These are phyloP conservation scores for Plasmodiophora brassicae DNA, from an alignment of 208 protist genomes.

Conservation along the genomic window DNA sequence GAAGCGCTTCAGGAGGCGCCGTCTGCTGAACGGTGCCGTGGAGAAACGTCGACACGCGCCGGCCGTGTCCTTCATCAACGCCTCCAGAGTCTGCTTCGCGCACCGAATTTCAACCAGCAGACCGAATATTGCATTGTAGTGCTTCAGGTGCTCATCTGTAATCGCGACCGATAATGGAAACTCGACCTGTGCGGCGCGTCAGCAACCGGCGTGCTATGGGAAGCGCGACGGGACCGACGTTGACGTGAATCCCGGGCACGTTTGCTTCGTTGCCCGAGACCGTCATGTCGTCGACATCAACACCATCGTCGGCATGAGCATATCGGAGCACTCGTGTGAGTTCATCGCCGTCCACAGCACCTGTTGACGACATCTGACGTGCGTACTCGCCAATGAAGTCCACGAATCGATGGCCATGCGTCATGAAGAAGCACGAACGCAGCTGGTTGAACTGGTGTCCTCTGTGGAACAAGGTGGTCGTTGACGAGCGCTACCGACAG, in stretches of 20 bases:
- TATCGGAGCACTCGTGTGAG: not conserved
- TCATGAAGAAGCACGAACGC: not conserved
- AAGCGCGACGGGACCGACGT: not conserved
- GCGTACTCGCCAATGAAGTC: not conserved
- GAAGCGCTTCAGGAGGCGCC: not conserved
- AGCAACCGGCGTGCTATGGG: too few species aligned
- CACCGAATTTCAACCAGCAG: not conserved
- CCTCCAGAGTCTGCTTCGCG: not conserved
- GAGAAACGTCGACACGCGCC: too few species aligned
- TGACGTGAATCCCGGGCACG: not conserved
- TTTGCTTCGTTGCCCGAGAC: not conserved
- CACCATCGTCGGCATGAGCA: not conserved
- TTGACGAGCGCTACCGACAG: too few species aligned
- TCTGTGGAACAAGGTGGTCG: too few species aligned
- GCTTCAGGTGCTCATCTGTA: not conserved
- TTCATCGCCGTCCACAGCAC: not conserved
- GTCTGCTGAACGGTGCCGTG: too few species aligned
- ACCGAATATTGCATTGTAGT: not conserved
- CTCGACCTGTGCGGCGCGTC: not conserved
- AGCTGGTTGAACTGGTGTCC: not conserved
- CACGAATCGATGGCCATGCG: not conserved
- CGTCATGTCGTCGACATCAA: not conserved
- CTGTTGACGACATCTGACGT: not conserved
- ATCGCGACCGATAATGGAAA: not conserved
- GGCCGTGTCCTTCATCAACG: not conserved